phyloP scores from a whole-genome alignment of 148 eudicot species.

The Vaccinium myrtillus region DNA sequence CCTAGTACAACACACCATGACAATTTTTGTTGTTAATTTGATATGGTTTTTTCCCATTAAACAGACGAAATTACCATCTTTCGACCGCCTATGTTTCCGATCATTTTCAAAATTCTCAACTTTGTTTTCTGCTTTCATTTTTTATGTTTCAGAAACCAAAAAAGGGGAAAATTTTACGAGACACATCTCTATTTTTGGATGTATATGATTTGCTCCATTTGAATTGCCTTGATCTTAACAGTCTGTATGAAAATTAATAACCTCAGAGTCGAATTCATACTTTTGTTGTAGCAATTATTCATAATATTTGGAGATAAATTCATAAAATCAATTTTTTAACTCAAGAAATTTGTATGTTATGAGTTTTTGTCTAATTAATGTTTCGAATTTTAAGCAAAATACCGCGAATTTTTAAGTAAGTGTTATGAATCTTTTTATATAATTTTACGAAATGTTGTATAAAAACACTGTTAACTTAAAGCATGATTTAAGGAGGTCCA shows the following conservation, averaged over 20 bases:
- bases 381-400: not conserved
- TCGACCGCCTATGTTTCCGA: too few species aligned
- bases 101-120: not conserved
- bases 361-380: too few species aligned
- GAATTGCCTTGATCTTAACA: not conserved
- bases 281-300: not conserved
- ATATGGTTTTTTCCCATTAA: not conserved
- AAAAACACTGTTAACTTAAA: too few species aligned
- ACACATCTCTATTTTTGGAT: not conserved
- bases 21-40: not conserved
- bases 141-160: not conserved
- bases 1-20: conserved; percentile 4
- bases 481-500: too few species aligned
- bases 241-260: not conserved
- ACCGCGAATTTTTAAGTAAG: too few species aligned
- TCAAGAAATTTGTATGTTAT: too few species aligned
- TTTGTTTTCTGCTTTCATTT: not conserved
- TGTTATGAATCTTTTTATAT: not conserved
- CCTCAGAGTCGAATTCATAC: not conserved
- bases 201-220: not conserved
- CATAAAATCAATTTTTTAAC: not conserved
- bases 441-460: not conserved
- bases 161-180: not conserved
- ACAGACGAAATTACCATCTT: not conserved
- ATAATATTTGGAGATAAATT: not conserved